Percentiles rank a stretch among this genome's conserved stretches.
These are phyloP conservation scores for Tetratostichococcus sp. DNA, from an alignment of 139 green algal genomes.

Conservation along the genomic window DNA sequence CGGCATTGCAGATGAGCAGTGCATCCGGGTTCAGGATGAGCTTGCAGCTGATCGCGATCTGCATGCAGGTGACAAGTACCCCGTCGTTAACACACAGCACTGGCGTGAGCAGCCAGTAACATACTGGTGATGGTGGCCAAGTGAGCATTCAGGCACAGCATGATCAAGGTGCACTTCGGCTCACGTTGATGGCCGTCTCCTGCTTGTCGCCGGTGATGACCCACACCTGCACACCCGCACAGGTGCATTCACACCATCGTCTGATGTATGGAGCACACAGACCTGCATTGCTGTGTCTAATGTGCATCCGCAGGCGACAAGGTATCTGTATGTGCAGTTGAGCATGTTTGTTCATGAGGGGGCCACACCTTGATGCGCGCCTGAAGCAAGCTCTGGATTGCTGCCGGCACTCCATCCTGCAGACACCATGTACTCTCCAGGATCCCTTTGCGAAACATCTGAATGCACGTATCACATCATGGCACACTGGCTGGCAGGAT, in stretches of 20 bases:
- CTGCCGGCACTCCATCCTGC: conserved; percentile 88
- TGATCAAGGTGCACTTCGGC: too few relatives aligned
- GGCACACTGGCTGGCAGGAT: too few relatives aligned
- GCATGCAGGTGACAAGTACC: too few relatives aligned
- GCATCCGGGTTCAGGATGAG: conserved; percentile 64
- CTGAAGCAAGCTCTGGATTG: conserved; percentile 79
- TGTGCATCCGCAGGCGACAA: too few relatives aligned
- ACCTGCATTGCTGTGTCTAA: too few relatives aligned
- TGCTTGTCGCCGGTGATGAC: conserved; percentile 86
- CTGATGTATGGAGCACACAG: background rate
- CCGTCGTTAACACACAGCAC: too few relatives aligned
- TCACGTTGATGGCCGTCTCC: conserved; percentile 93
- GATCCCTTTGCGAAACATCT: too few relatives aligned
- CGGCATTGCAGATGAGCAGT: conserved; percentile 56
- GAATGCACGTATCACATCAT: too few relatives aligned
- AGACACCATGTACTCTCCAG: background rate
- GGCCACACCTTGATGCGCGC: conserved; percentile 76
- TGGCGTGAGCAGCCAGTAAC: too few relatives aligned
- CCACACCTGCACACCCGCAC: conserved; percentile 51
- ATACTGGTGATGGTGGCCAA: too few relatives aligned
- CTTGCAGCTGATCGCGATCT: conserved; percentile 85
- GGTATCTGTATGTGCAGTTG: too few relatives aligned
- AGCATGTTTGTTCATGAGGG: background rate
- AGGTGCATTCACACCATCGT: background rate
- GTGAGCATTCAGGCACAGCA: too few relatives aligned